Evolutionary conservation across 371 early-diverging fungal species (phyloP), one percentile per base, ranked within the genome.

Genomic region (Mucor piriformis): DNA sequence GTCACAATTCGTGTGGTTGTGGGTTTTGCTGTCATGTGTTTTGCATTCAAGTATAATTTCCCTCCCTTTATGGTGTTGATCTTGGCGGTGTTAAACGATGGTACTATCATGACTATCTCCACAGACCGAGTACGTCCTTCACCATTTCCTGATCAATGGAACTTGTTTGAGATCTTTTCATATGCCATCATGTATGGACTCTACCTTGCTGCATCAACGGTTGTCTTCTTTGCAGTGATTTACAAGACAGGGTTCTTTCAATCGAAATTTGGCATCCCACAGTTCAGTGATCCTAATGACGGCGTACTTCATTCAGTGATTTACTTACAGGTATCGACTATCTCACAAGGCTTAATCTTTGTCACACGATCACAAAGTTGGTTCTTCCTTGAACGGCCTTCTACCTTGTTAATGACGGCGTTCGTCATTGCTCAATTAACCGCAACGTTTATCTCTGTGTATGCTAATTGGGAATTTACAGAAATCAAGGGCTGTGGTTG

Each of bases 391-490:
- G 83, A 82, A 61, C 73, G 78, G 13, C 83, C 83, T 12, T 82
- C 83, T 3, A 34, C 73, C 7, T 64, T 79, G 46, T 59, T 82
- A 40, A 66, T 69, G 52, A 52, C 55, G 34, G 83, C 83, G 6
- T 82, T 82, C 59, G 61, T 82, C 18, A 61, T 82, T 64, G 83
- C 83, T 32, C 83, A 82, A 63, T 49, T 82, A 23, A 50, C 79
- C 34, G 83, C 83, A 15, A 82, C 83, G 6, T 79, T 82, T 48
- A 79, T 82, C 21, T 37, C 83, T 8, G 83, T 82, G 16, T 82
- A 82, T 57, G 83, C 83, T 48, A 61, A 79, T 63, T 83, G 83
- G 83, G 73, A 72, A 16, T 83, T 83, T 61, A 79, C 83, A n/a
- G 48, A 71, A 24, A 81, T 83, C 11, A 21, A 48, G 23, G 81